A percentile compares a stretch with the other conserved stretches of the same genome.
Evolutionary conservation across 2,329 filamentous ascomycete genomes (phyloP).

Genomic region (Passalora sequoiae): DNA sequence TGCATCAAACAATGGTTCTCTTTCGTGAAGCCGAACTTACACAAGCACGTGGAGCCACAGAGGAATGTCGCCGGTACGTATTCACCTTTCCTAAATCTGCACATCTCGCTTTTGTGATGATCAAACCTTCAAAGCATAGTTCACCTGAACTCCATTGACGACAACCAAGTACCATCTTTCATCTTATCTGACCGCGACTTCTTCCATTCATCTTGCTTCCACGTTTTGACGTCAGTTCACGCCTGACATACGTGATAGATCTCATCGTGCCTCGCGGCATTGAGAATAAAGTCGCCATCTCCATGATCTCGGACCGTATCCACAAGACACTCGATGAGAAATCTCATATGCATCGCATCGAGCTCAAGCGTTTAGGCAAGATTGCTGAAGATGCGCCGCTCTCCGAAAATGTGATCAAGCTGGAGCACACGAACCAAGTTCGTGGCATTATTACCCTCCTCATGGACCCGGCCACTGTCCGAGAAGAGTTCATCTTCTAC

Average conservation of each 20-base stretch:
- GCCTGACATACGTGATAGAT: too few species aligned
- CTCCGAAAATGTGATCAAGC: conserved; percentile 66
- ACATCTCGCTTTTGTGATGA: conserved; percentile 31
- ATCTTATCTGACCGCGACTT: conserved; percentile 35
- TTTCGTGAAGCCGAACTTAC: conserved; percentile 95
- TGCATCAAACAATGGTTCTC: conserved; percentile 97
- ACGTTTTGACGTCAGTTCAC: too few species aligned
- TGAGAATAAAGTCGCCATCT: conserved; percentile 88
- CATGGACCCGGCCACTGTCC: conserved; percentile 68
- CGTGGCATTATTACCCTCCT: conserved; percentile 86
- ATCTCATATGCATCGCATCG: conserved; percentile 73
- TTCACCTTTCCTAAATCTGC: neutral
- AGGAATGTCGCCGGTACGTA: conserved; percentile 69
- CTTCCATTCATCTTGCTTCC: too few species aligned
- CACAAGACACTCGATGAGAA: conserved; percentile 82
- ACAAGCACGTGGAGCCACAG: conserved; percentile 89
- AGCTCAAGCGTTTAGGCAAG: conserved; percentile 69
- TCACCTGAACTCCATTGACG: conserved; percentile 37
- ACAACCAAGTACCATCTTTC: conserved; percentile 36
- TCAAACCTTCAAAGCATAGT: conserved; percentile 36
- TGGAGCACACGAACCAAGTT: conserved; percentile 75
- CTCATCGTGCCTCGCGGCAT: conserved; percentile 93
- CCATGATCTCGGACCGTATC: conserved; percentile 90
- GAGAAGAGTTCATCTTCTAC: conserved; percentile 96
- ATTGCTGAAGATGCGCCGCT: conserved; percentile 63